Evolutionary conservation across 768 basidiomycete genomes (phyloP), one percentile per base, ranked within the genome.

Genomic region (Auricularia sp.): DNA sequence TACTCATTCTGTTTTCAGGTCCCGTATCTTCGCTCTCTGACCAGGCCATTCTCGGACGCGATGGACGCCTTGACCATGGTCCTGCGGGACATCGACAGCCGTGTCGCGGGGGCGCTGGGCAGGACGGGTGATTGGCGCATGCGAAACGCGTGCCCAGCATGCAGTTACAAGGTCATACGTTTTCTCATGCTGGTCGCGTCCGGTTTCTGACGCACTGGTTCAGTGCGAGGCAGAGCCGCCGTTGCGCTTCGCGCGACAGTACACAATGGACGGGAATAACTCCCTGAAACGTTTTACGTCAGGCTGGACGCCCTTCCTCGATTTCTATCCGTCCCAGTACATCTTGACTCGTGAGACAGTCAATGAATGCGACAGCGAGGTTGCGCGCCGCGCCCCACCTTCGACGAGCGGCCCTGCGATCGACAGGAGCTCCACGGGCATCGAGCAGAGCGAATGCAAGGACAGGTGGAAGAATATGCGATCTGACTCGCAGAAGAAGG

Each of bases 241-340:
- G 21, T 45, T 70, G 2, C 39, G 47, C 2, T 67, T 65, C n/a
- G 29, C 65, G 8, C 65, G 74, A 42, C 67, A 74, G 34, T 66
- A 51, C 3, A 62, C 65, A 0, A 69, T 72, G 64, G 69, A 71
- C 44, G 69, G 72, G 3, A 70, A 70, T 33, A 56, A 63, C 18
- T 70, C 69, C 1, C 68, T 70, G 5, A 51, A 51, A 18, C 47
- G 47, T 13, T 51, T 51, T 51, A 18, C 21, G 21, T 18, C 16
- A 5, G 47, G 16, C 11, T 16, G 16, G 21, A 51, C 47, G 14
- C 47, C 47, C 11, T 16, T 18, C 47, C 5, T 5, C 47, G 10
- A 5, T 16, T 5, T 16, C 14, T 51, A 51, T 16, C 14, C 47
- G 21, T 18, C 47, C 11, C 16, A 18, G 16, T 51, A 51, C 47